Base-by-base conservation (phyloP, 805 yeast genomes). In the Myxozyma melibiosi region DNA sequence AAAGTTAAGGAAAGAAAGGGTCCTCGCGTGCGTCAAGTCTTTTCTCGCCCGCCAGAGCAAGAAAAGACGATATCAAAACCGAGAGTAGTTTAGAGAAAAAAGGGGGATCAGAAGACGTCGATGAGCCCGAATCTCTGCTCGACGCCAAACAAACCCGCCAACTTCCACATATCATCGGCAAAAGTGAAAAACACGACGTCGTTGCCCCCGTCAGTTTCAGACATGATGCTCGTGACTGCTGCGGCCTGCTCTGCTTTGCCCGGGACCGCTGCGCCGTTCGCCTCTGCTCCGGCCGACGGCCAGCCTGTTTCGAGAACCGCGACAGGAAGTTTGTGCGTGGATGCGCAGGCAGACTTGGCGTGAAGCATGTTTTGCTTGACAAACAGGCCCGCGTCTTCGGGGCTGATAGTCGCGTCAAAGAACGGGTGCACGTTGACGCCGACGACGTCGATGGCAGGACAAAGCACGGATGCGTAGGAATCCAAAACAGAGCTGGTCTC, bases 371-470 rank as follows among this genome's bases (percentile, higher is more conserved):
- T 94, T 30, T 82, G 81, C 53, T 75, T 72, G 41, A 89, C 83
- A 66, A 86, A 90, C 9, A 74, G 41, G 47, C 96, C 97, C 2
- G 96, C 83, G 42, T 80, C 75, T 27, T 72, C 73, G 33, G 97
- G 92, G 58, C 78, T 69, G 53, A 84, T 74, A 61, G 73, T 73
- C 4, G 80, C 67, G 70, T 90, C 87, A 70, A 90, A 90, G 76
- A 88, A 90, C 4, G 96, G 80, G 71, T 91, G 83, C 31, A 95
- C 84, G 71, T 90, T 90, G 65, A 90, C 80, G 61, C 95, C 96
- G 62, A 89, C 88, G 66, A 86, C 81, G 72, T 90, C 96, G 64
- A 90, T 81, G 41, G 82, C 78, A 20, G 62, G 56, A 74, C 97
- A 91, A 14, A 55, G 31, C 67, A 90, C 78, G 7, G 71, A 73